A percentile compares a stretch with the other conserved stretches of the same genome.
Evolutionary conservation across 768 basidiomycete genomes (phyloP).

Genomic region (Tulasnella sp.): DNA sequence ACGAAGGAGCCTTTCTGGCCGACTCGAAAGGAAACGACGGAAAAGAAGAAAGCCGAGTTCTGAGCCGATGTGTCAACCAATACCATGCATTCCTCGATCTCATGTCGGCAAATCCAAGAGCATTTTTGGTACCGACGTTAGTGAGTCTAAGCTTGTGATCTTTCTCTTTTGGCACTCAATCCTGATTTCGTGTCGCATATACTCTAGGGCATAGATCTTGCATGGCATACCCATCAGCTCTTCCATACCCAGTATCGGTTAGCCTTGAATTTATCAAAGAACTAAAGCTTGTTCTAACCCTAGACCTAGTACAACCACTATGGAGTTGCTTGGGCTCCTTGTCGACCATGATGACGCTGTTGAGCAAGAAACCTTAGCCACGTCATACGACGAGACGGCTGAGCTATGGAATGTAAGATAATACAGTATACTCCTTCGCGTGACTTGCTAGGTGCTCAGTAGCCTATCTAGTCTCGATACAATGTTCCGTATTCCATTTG

Average conservation of each 20-base stretch:
- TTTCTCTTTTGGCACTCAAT: background rate
- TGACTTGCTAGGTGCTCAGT: background rate
- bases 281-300: background rate
- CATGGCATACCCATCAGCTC: conserved; percentile 20
- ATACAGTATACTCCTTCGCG: background rate
- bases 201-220: conserved; percentile 17
- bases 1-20: conserved; percentile 21
- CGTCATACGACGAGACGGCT: conserved; percentile 39
- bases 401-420: conserved; percentile 33
- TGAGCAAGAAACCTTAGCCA: conserved; percentile 33
- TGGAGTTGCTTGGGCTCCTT: conserved; percentile 5
- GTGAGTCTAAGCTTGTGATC: conserved; percentile 1
- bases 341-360: conserved; percentile 38
- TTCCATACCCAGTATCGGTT: conserved; percentile 29
- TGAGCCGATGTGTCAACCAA: conserved; percentile 16
- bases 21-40: conserved; percentile 21
- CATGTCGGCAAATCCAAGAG: conserved; percentile 10
- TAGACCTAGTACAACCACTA: conserved; percentile 6
- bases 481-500: conserved; percentile 43
- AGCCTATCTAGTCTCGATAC: conserved; percentile 31
- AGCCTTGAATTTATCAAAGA: background rate
- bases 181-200: background rate
- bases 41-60: background rate
- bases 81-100: conserved; percentile 20
- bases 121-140: conserved; percentile 18